These are phyloP conservation scores for Dendrobium huoshanense DNA, from an alignment of 106 monocot genomes.

Conservation along the genomic window DNA sequence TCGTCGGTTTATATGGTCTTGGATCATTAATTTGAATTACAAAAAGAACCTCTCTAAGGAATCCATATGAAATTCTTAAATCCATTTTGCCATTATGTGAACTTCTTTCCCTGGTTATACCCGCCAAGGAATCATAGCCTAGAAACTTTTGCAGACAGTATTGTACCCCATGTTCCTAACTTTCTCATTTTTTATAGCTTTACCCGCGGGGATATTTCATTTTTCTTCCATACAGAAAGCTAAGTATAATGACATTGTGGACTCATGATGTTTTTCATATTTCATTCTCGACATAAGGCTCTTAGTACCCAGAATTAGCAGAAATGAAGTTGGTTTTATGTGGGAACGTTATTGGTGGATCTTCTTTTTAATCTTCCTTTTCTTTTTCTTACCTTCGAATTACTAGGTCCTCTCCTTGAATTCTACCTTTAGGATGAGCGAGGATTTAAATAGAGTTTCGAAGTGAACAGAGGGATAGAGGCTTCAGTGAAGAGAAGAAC, in stretches of 20 bases:
- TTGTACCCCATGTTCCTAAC: neutral
- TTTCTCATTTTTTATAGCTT: neutral
- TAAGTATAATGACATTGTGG: neutral
- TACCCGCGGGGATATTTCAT: neutral
- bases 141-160: too few species aligned
- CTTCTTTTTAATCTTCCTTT: neutral
- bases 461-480: neutral
- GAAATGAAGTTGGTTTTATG: neutral
- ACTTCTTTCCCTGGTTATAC: neutral
- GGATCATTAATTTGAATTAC: neutral
- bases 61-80: neutral
- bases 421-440: neutral
- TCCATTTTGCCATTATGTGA: neutral
- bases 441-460: neutral
- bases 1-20: neutral
- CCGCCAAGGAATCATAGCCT: neutral
- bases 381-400: neutral
- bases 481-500: neutral
- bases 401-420: neutral
- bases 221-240: neutral
- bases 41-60: neutral
- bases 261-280: neutral
- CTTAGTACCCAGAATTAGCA: neutral
- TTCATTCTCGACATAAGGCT: neutral
- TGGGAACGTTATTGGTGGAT: neutral